phyloP scores from a whole-genome alignment of 345 rosid species.

The Nephelium lappaceum region DNA sequence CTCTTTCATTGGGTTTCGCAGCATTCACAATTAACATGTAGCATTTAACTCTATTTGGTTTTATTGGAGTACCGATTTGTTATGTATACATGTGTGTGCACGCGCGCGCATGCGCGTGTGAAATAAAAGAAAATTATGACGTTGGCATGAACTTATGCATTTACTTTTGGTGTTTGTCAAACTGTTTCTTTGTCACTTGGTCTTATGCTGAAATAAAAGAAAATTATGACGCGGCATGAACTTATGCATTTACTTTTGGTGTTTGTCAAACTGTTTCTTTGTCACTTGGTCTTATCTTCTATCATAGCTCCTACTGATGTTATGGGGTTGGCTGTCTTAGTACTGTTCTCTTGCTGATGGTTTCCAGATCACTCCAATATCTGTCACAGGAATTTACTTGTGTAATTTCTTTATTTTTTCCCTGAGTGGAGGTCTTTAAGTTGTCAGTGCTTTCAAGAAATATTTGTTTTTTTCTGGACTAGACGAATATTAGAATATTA shows the following conservation, averaged over 20 bases:
- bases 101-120: too few species aligned
- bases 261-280: not conserved
- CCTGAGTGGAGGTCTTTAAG: not conserved
- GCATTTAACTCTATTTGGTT: not conserved
- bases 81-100: too few species aligned
- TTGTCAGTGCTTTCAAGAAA: not conserved
- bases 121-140: conserved; percentile 1
- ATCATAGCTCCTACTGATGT: not conserved
- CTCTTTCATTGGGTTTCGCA: conserved; percentile 5
- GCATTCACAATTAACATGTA: not conserved
- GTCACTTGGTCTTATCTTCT: not conserved
- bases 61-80: not conserved
- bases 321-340: not conserved
- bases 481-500: not conserved
- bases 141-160: not conserved
- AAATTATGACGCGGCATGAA: not conserved
- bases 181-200: not conserved
- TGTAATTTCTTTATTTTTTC: not conserved
- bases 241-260: not conserved
- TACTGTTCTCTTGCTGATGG: not conserved
- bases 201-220: not conserved
- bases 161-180: not conserved
- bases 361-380: not conserved
- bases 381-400: not conserved
- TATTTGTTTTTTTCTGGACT: not conserved